Conservation (phyloP, 2,329 filamentous ascomycete genomes). For the Penicillium glabrum region DNA sequence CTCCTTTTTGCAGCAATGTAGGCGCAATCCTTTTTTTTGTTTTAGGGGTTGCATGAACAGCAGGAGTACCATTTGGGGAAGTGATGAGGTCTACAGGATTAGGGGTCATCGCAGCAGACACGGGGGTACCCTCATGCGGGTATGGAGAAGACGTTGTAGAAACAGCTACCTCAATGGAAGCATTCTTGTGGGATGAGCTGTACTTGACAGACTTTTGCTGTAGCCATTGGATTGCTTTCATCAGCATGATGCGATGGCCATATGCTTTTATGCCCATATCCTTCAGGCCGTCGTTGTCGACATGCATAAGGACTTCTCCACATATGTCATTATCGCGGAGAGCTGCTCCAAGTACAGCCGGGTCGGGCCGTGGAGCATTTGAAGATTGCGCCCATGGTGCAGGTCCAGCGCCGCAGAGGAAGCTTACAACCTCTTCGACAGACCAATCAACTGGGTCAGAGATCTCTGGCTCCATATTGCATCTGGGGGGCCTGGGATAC, state of each 20-base stretch:
- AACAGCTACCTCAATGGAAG: background rate
- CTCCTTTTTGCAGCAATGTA: background rate
- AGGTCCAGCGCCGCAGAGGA: constrained; percentile 59
- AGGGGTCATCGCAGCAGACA: background rate
- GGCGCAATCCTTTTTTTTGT: background rate
- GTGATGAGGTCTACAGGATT: background rate
- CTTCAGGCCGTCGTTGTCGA: constrained; percentile 50
- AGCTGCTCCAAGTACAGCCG: constrained; percentile 51
- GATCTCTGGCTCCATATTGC: constrained; percentile 28
- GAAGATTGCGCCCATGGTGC: constrained; percentile 42
- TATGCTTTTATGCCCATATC: constrained; percentile 59
- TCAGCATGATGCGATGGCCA: constrained; percentile 59
- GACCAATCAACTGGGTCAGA: constrained; percentile 75
- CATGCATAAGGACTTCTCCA: constrained; percentile 63
- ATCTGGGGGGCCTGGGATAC: constrained; percentile 10
- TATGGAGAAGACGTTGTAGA: background rate
- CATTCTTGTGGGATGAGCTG: constrained; percentile 16
- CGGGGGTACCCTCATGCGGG: background rate
- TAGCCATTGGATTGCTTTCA: constrained; percentile 59
- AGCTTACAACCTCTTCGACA: constrained; percentile 63
- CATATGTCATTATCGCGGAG: constrained; percentile 65
- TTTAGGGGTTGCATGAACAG: background rate
- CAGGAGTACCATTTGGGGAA: background rate
- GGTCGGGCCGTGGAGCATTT: constrained; percentile 51
- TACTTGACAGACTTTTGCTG: constrained; percentile 55